Base-by-base conservation (phyloP, 139 green algal genomes). In the Tetraselmis chui region DNA sequence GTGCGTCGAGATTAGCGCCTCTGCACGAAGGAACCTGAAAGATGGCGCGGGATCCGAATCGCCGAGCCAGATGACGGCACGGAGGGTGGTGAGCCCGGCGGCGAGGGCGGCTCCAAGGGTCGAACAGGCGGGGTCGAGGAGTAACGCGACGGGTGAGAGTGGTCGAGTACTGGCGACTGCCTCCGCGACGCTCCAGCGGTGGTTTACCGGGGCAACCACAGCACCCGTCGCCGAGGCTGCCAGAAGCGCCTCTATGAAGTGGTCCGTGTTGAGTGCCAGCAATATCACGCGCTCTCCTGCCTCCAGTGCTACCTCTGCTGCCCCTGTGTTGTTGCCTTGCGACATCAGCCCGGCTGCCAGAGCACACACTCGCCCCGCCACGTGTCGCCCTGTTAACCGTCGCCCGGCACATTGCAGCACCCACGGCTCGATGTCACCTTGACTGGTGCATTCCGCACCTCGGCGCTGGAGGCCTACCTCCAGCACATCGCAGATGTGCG, bases 191-290 rank as follows among this genome's bases (percentile, higher is more conserved):
- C 84, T 89, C 92, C 91, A 96, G 24, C 94, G 88, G 82, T 80
- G 88, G 87, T 97, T 97, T 18, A 96, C 76, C 0, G 93, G 94
- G 5, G 82, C 91, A 0, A 86, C 84, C 0, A 97, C 82, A n/a
- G 76, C 86, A 11, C 93, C 93, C 1, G 85, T 84, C n/a, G 92
- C 90, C 0, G 85, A 29, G 0, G 84, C 59, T 0, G 89, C 89
- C 0, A 97, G 87, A 28, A 97, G 76, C 0, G 83, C 82, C 29
- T 92, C 88, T 5, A 95, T 76, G 26, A 84, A 82, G 0, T 2
- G 28, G 18, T 77, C 74, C 23, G 23, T 77, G 74, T 29, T 29
- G 74, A 2, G 26, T 2, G 25, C 26, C 26, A 77, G 28, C 23
- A 29, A 5, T 22, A 77, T 22, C 26, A 25, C 25, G 5, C 23